These are phyloP conservation scores for Eucalyptus tenuipes DNA, from an alignment of 345 rosid species.

Conservation along the genomic window DNA sequence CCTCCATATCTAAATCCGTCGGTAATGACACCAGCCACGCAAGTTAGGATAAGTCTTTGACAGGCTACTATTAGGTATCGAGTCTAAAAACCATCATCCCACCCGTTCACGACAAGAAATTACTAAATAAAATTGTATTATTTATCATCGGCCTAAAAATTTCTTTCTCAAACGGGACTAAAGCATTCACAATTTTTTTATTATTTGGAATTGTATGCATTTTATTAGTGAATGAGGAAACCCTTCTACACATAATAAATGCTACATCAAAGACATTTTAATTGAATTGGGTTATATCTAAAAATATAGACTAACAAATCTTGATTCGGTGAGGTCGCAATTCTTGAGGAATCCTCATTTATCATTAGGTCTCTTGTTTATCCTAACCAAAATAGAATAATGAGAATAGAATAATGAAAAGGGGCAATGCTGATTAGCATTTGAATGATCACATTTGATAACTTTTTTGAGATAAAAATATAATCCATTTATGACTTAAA, in stretches of 20 bases:
- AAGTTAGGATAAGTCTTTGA: neutral
- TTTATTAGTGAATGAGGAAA: neutral
- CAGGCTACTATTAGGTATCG: neutral
- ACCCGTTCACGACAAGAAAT: neutral
- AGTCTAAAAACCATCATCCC: neutral
- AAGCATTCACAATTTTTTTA: neutral
- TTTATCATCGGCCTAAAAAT: neutral
- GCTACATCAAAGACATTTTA: neutral
- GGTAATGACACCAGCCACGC: neutral
- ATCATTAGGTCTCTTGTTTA: neutral
- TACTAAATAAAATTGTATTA: neutral
- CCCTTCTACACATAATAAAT: neutral
- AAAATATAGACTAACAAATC: neutral
- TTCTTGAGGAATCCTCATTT: neutral
- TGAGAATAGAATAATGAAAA: neutral
- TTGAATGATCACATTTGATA: neutral
- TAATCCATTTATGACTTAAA: neutral
- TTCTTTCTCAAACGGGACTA: neutral
- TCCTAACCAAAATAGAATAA: neutral
- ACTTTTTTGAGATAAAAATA: neutral
- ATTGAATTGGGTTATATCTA: neutral
- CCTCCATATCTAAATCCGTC: neutral
- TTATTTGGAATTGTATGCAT: neutral
- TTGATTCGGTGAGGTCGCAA: neutral
- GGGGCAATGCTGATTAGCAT: neutral